phyloP scores from a whole-genome alignment of 1,284 basidiomycete species.

The Puccinia polysora region DNA sequence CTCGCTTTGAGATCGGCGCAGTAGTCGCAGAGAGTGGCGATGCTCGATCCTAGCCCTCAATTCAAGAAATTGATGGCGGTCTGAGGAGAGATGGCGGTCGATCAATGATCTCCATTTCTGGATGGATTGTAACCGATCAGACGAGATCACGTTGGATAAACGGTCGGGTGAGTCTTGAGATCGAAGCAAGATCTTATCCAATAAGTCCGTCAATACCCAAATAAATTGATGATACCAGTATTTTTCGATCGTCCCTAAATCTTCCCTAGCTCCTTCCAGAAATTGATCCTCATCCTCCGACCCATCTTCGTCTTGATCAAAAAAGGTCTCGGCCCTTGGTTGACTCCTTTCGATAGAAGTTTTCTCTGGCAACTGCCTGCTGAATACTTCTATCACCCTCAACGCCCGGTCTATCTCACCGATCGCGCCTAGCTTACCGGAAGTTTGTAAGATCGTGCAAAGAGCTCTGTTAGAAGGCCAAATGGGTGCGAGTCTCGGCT shows the following conservation, averaged over 20 bases:
- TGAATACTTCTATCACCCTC: background rate
- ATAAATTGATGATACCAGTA: conserved; percentile 31
- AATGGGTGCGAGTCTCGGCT: background rate
- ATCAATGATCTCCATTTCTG: too few species aligned
- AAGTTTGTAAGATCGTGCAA: conserved; percentile 24
- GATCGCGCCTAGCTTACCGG: background rate
- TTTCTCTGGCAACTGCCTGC: background rate
- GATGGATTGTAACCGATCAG: too few species aligned
- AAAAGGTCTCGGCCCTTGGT: too few species aligned
- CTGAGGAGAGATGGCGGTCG: too few species aligned
- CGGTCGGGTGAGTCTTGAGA: too few species aligned
- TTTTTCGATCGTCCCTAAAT: background rate
- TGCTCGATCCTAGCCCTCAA: too few species aligned
- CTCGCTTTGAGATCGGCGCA: too few species aligned
- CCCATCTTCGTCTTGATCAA: too few species aligned
- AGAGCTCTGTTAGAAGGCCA: conserved; percentile 26
- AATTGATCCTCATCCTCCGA: too few species aligned
- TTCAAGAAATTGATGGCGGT: too few species aligned
- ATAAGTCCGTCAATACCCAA: conserved; percentile 27
- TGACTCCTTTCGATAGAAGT: background rate
- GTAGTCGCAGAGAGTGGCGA: too few species aligned
- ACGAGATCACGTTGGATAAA: too few species aligned
- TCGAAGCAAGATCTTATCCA: conserved; percentile 9
- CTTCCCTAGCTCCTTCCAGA: background rate
- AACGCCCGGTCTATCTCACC: background rate